Conservation (phyloP, 768 basidiomycete genomes). For the Myochromella boudieri region DNA sequence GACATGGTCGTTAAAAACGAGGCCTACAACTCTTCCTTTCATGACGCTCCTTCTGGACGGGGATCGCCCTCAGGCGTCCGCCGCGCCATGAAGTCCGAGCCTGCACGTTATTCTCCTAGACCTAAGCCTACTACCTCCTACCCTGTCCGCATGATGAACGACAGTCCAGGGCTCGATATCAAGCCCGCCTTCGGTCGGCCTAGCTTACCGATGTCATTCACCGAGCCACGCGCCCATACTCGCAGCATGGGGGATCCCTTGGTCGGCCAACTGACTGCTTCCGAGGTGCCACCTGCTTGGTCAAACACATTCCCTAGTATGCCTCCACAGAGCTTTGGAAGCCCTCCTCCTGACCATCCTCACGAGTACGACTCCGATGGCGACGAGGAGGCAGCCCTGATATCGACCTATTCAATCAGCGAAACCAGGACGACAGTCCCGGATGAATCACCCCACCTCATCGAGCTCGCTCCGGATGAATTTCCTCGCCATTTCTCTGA, state of each 20-base stretch:
- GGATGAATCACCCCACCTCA: constrained; percentile 17
- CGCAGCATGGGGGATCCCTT: too few relatives aligned
- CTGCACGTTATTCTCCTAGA: not conserved
- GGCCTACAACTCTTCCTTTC: not conserved
- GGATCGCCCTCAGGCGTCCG: constrained; percentile 4
- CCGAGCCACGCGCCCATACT: too few relatives aligned
- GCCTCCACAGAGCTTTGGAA: constrained; percentile 8
- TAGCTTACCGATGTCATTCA: not conserved
- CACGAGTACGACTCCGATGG: constrained; percentile 18
- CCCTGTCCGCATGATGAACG: not conserved
- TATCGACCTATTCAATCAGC: not conserved
- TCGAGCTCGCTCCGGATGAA: constrained; percentile 50
- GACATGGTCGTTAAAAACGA: constrained; percentile 36
- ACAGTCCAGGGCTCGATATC: not conserved
- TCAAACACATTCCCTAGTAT: constrained; percentile 10
- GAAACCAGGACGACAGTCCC: not conserved
- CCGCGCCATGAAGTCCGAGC: not conserved
- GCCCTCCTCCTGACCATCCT: constrained; percentile 7
- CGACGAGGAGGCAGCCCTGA: constrained; percentile 17
- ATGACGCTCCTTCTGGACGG: constrained; percentile 1
- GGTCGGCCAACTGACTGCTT: too few relatives aligned
- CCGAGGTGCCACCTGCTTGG: too few relatives aligned
- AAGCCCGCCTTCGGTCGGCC: constrained; percentile 7
- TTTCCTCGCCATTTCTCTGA: constrained; percentile 63
- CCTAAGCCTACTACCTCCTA: not conserved